Conservation (phyloP, 345 rosid genomes). For the Citrus glauca region DNA sequence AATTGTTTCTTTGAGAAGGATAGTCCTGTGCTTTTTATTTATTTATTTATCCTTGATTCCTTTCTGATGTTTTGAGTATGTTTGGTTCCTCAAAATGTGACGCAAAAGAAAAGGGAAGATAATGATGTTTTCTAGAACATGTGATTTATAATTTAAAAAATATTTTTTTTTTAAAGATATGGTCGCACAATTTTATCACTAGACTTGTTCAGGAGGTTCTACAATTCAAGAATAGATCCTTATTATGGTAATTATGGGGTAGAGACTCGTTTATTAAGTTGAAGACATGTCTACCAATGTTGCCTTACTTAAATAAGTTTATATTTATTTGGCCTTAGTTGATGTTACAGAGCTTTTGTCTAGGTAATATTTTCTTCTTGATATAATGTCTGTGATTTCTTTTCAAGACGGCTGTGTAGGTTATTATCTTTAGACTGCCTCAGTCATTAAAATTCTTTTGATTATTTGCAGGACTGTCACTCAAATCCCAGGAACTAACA, state of each 20-base stretch:
- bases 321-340: background rate
- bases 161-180: background rate
- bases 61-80: background rate
- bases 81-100: background rate
- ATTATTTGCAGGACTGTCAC: conserved; percentile 74
- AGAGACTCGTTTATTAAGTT: background rate
- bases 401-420: background rate
- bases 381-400: no score
- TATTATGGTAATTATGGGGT: background rate
- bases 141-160: background rate
- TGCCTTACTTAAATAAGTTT: background rate
- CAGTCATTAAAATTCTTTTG: background rate
- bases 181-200: background rate
- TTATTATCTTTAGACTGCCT: background rate
- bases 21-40: background rate
- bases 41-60: no score
- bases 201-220: background rate
- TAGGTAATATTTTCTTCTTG: background rate
- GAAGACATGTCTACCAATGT: background rate
- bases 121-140: background rate
- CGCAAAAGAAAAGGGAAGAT: background rate
- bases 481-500: conserved; percentile 93
- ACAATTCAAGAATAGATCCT: background rate
- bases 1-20: background rate
- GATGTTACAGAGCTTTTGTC: background rate